phyloP scores from a whole-genome alignment of 371 early-diverging fungal genomes.

The Fennellomyces sp. region DNA sequence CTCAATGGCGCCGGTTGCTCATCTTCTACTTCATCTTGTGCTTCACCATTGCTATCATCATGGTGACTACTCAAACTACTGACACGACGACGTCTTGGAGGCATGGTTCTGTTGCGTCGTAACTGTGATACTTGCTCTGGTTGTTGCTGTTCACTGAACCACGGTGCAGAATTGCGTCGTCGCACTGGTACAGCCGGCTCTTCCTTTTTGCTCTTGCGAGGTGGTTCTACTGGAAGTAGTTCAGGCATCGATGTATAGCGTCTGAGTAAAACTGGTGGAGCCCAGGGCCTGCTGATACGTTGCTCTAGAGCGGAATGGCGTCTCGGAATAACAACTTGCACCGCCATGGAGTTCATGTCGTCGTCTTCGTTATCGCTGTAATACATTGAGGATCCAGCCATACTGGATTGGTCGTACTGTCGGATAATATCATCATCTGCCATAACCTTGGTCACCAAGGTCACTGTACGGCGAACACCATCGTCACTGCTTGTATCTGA shows the following conservation, averaged over 20 bases:
- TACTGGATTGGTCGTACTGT: background rate
- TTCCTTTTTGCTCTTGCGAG: background rate
- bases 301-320: background rate
- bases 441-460: background rate
- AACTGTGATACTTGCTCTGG: background rate
- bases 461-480: background rate
- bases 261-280: background rate
- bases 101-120: background rate
- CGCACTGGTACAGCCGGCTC: background rate
- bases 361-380: background rate
- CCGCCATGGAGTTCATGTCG: background rate
- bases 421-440: background rate
- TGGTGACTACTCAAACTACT: background rate
- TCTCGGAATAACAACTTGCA: background rate
- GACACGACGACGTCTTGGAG: background rate
- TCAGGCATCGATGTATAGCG: background rate
- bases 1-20: too few relatives aligned
- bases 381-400: background rate
- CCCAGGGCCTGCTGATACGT: background rate
- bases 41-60: background rate
- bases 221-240: background rate
- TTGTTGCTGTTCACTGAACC: background rate
- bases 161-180: conserved; percentile 1
- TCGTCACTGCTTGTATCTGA: background rate
- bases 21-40: too few relatives aligned